phyloP scores from a whole-genome alignment of 345 rosid genomes.

The Brassica incana region DNA sequence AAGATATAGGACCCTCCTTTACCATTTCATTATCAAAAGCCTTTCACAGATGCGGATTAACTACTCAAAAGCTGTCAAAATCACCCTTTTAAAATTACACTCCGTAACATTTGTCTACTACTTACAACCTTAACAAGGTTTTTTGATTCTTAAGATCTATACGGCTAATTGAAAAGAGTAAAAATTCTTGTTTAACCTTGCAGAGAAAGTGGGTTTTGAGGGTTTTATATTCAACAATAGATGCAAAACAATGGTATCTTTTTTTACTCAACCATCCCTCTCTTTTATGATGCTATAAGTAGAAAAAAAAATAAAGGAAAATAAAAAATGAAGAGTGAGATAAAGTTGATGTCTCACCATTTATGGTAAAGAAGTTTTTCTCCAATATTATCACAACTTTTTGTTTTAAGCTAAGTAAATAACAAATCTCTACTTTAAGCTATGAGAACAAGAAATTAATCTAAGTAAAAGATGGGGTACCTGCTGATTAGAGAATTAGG shows the following conservation, averaged over 20 bases:
- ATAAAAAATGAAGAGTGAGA: not conserved
- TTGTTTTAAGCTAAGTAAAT: not conserved
- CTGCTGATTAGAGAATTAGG: slow-evolving; percentile 14
- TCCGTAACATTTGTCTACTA: slow-evolving; percentile 10
- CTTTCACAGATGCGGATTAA: not conserved
- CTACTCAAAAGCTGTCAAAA: not conserved
- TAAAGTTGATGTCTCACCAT: slow-evolving; percentile 15
- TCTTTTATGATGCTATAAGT: not conserved
- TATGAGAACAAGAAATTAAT: not conserved
- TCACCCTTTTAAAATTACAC: not conserved
- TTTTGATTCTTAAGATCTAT: slow-evolving; percentile 4
- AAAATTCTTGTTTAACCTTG: not conserved
- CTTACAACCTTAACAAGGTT: not conserved
- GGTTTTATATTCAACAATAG: not conserved
- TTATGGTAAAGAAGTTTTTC: not conserved
- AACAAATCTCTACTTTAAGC: not conserved
- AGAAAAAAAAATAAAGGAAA: not conserved
- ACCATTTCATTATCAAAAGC: not conserved
- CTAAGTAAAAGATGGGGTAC: slow-evolving; percentile 3
- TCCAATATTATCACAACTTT: not conserved
- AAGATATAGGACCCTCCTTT: slow-evolving; percentile 28
- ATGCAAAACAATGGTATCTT: not conserved
- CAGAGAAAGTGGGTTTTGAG: not conserved
- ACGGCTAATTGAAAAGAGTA: not conserved
- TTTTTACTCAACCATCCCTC: not conserved